Conservation (phyloP, 345 rosid genomes). For the Camelina laxa region DNA sequence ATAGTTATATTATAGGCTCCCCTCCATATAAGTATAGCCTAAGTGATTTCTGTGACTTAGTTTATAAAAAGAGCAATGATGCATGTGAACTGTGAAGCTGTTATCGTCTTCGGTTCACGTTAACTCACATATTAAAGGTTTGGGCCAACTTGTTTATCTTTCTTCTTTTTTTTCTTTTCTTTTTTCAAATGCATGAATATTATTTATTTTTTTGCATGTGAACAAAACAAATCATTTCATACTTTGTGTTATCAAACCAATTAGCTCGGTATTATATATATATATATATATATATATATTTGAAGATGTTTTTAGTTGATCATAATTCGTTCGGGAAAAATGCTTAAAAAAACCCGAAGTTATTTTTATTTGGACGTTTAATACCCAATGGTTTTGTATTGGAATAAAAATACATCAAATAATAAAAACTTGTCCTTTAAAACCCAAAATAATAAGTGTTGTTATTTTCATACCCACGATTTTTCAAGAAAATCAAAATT, state of each 20-base stretch:
- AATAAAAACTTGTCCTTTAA: no score
- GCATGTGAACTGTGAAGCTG: slow-evolving; percentile 39
- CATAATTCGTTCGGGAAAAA: no score
- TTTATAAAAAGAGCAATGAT: slow-evolving; percentile 31
- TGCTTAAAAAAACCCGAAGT: no score
- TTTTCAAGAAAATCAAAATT: no score
- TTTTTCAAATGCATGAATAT: slow-evolving; percentile 34
- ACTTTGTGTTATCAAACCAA: neutral
- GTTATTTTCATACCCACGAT: no score
- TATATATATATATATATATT: no score
- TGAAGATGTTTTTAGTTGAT: no score
- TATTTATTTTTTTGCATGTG: slow-evolving; percentile 31
- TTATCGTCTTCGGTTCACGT: slow-evolving; percentile 37
- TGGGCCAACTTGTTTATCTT: slow-evolving; percentile 38
- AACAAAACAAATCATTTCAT: slow-evolving; percentile 14
- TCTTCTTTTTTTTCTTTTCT: neutral
- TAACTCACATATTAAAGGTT: slow-evolving; percentile 28
- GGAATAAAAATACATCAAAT: no score
- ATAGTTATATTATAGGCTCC: neutral
- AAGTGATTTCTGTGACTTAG: slow-evolving; percentile 33
- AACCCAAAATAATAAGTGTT: no score
- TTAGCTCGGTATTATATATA: no score
- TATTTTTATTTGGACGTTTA: no score
- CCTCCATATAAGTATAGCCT: slow-evolving; percentile 8
- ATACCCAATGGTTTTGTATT: no score